Conservation (phyloP, 2,329 filamentous ascomycete genomes). For the Drechmeria coniospora region DNA sequence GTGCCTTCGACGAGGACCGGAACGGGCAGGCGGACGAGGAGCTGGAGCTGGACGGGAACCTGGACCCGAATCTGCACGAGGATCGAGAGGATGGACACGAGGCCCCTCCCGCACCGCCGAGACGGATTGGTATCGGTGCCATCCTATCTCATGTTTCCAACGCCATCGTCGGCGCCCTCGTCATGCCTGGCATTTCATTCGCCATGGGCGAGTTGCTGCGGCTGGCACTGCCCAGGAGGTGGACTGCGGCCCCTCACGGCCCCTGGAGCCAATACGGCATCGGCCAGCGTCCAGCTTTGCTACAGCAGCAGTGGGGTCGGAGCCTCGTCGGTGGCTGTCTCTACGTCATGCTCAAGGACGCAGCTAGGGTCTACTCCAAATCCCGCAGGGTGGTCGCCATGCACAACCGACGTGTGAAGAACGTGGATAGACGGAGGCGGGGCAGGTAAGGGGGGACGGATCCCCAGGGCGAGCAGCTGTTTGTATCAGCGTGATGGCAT, state of each 20-base stretch:
- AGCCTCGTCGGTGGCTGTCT: constrained; percentile 79
- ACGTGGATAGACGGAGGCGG: constrained; percentile 24
- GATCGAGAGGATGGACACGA: constrained; percentile 12
- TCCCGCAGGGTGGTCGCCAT: constrained; percentile 43
- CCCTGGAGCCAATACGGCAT: constrained; percentile 9
- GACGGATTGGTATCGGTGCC: constrained; percentile 17
- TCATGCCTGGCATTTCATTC: constrained; percentile 71
- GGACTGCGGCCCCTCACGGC: constrained; percentile 32
- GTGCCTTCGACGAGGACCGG: not conserved
- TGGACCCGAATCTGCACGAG: constrained; percentile 6
- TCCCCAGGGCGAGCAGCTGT: not conserved
- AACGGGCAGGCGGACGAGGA: constrained; percentile 13
- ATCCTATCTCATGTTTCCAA: constrained; percentile 29
- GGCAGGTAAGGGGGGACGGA: constrained; percentile 1
- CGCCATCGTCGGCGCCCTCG: constrained; percentile 39
- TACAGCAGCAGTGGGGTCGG: constrained; percentile 78
- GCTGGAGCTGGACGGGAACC: constrained; percentile 22
- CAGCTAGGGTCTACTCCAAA: constrained; percentile 45
- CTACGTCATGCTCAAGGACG: constrained; percentile 70
- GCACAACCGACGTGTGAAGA: constrained; percentile 37
- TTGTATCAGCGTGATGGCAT: not conserved
- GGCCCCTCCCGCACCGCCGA: constrained; percentile 19
- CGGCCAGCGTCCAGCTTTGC: constrained; percentile 40
- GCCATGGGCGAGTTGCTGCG: constrained; percentile 63
- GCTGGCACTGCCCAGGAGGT: constrained; percentile 48